Conservation (phyloP, 2,329 filamentous ascomycete species). For the Fusarium hostae region DNA sequence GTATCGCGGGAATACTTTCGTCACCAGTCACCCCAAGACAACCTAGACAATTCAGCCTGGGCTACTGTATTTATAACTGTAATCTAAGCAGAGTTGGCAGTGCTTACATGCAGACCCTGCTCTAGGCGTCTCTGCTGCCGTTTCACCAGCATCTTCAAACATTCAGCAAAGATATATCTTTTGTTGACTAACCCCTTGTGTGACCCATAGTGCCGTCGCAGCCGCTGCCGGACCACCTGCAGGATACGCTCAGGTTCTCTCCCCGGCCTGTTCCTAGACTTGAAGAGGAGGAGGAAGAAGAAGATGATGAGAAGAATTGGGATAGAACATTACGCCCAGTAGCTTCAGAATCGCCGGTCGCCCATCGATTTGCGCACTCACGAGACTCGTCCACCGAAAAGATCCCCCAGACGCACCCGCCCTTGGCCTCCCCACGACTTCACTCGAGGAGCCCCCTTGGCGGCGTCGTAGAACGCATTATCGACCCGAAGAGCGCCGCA, state of each 20-base stretch:
- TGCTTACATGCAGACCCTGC: conserved; percentile 21
- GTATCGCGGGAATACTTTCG: conserved; percentile 43
- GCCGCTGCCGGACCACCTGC: conserved; percentile 66
- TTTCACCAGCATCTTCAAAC: conserved; percentile 37
- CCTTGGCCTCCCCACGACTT: conserved; percentile 52
- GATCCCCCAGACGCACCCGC: conserved; percentile 50
- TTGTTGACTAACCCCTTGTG: conserved; percentile 43
- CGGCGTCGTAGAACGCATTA: conserved; percentile 61
- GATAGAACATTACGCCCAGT: conserved; percentile 62
- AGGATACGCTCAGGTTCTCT: conserved; percentile 64
- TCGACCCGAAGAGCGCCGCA: conserved; percentile 63
- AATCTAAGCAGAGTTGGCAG: conserved; percentile 1
- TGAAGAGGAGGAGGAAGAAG: conserved; percentile 65
- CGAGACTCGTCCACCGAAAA: conserved; percentile 70
- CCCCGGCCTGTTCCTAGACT: conserved; percentile 62
- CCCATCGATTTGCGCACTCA: conserved; percentile 60
- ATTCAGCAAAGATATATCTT: conserved; percentile 24
- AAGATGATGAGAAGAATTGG: conserved; percentile 62
- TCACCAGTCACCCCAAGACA: conserved; percentile 8
- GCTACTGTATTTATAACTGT: neutral
- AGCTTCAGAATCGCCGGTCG: conserved; percentile 55
- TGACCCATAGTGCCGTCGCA: conserved; percentile 65
- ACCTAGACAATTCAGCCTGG: neutral
- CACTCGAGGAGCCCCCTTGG: conserved; percentile 56
- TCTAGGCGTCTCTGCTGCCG: conserved; percentile 24